Conservation (phyloP, 768 basidiomycete species). For the Rhizopogon vinicolor region DNA sequence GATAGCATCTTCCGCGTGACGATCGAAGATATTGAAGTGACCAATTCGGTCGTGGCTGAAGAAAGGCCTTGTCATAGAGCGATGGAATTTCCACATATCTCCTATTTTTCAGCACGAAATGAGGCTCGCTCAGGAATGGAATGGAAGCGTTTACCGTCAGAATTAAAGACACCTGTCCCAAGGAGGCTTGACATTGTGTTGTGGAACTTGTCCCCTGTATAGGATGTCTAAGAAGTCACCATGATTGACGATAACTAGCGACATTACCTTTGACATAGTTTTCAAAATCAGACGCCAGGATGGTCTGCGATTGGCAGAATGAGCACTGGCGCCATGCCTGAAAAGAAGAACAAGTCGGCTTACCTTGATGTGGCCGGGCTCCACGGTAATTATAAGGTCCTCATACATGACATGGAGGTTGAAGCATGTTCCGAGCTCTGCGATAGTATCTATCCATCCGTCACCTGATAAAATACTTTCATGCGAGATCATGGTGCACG, state of each 20-base stretch:
- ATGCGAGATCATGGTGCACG: not conserved
- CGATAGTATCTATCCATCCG: slow-evolving; percentile 30
- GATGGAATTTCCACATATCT: too few relatives aligned
- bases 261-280: slow-evolving; percentile 54
- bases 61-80: too few relatives aligned
- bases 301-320: slow-evolving; percentile 16
- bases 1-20: too few relatives aligned
- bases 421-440: slow-evolving; percentile 36
- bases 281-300: slow-evolving; percentile 52
- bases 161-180: slow-evolving; percentile 67
- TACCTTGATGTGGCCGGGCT: slow-evolving; percentile 52
- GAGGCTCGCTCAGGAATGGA: too few relatives aligned
- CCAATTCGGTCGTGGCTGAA: too few relatives aligned
- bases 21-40: too few relatives aligned
- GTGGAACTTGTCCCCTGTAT: slow-evolving; percentile 31
- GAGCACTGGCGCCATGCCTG: too few relatives aligned
- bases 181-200: slow-evolving; percentile 42
- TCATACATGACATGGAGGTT: slow-evolving; percentile 43
- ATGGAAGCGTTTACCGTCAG: slow-evolving; percentile 59
- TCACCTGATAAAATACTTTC: slow-evolving; percentile 31
- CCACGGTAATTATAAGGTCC: slow-evolving; percentile 41
- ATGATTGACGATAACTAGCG: not conserved
- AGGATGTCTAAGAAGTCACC: not conserved
- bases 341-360: not conserved
- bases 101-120: too few relatives aligned